These are phyloP conservation scores for Penicillium sp. DNA, from an alignment of 2,329 filamentous ascomycete genomes.

Conservation along the genomic window DNA sequence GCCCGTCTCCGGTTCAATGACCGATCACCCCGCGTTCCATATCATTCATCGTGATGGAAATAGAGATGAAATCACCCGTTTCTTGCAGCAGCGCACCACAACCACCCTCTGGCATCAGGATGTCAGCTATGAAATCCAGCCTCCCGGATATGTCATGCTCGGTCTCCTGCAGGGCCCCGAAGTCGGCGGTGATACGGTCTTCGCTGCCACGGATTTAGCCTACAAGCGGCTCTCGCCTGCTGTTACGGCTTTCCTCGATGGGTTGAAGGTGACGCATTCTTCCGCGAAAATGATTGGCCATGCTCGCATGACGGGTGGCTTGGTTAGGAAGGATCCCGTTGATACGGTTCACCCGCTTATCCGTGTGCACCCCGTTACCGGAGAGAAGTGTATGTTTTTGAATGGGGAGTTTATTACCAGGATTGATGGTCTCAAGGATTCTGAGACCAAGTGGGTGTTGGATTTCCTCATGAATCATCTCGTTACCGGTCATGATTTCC, in stretches of 20 bases:
- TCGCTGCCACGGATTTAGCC: conserved; percentile 47
- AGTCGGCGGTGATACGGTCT: conserved; percentile 51
- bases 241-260: conserved; percentile 43
- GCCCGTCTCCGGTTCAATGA: conserved; percentile 45
- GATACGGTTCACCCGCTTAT: conserved; percentile 49
- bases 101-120: conserved; percentile 53
- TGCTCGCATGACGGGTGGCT: conserved; percentile 43
- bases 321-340: conserved; percentile 48
- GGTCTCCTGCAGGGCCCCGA: conserved; percentile 53
- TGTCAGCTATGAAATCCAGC: conserved; percentile 51
- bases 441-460: conserved; percentile 47
- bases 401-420: conserved; percentile 52
- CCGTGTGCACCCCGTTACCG: conserved; percentile 51
- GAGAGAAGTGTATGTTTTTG: conserved; percentile 50
- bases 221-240: conserved; percentile 54
- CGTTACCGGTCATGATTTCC: conserved; percentile 49
- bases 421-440: conserved; percentile 50
- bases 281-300: conserved; percentile 48
- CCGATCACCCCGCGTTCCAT: conserved; percentile 47
- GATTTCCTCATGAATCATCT: conserved; percentile 53
- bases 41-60: conserved; percentile 50
- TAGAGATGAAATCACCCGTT: conserved; percentile 44
- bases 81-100: conserved; percentile 46
- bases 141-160: conserved; percentile 50
- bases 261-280: conserved; percentile 41